Conservation (phyloP, 768 basidiomycete species). For the Suillus decipiens region DNA sequence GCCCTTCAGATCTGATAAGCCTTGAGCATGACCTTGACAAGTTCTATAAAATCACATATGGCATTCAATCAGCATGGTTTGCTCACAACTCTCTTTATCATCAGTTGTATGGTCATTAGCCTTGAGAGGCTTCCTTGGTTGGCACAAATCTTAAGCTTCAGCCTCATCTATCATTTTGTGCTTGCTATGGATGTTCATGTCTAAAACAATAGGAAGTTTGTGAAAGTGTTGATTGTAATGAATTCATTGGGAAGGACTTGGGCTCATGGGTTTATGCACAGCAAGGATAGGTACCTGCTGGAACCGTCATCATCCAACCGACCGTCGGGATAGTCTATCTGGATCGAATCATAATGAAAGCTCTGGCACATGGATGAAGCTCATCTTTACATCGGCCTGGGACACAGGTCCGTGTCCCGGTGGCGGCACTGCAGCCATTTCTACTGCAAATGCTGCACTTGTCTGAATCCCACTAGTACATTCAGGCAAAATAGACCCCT, state of each 20-base stretch:
- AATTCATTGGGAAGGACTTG: background rate
- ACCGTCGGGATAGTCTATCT: background rate
- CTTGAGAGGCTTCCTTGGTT: too few relatives aligned
- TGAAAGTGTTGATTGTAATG: background rate
- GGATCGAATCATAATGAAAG: background rate
- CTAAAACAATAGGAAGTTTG: background rate
- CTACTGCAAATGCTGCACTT: too few relatives aligned
- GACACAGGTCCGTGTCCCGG: too few relatives aligned
- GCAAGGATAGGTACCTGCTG: background rate
- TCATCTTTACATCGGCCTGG: too few relatives aligned
- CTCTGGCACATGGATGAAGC: too few relatives aligned
- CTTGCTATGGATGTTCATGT: background rate
- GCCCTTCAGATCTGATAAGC: too few relatives aligned
- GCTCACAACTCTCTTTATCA: background rate
- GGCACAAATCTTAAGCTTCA: background rate
- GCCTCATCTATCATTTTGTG: background rate
- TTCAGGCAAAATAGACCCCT: too few relatives aligned
- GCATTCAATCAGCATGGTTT: background rate
- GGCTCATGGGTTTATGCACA: background rate
- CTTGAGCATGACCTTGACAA: too few relatives aligned
- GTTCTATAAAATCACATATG: conserved; percentile 86
- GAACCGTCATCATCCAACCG: background rate
- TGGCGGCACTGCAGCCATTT: too few relatives aligned
- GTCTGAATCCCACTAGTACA: too few relatives aligned
- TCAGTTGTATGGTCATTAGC: background rate